phyloP scores from a whole-genome alignment of 2,329 filamentous ascomycete genomes.

The Pestalotiopsis sp. region DNA sequence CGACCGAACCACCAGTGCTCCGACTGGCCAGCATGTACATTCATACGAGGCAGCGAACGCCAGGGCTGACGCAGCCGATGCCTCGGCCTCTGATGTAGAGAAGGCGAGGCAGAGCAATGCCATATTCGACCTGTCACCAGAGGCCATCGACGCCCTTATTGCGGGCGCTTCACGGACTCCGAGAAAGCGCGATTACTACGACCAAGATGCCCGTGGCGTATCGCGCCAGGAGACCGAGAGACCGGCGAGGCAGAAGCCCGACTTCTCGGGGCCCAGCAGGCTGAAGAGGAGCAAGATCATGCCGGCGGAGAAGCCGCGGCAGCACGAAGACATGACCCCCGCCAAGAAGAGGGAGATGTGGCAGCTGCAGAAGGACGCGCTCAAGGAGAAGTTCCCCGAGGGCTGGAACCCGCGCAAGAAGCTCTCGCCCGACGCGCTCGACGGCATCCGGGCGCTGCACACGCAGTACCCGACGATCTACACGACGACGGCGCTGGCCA shows the following conservation, averaged over 20 bases:
- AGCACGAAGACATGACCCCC: constrained; percentile 11
- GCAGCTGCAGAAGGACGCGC: constrained; percentile 73
- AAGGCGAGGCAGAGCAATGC: constrained; percentile 23
- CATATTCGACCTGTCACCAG: constrained; percentile 35
- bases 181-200: neutral
- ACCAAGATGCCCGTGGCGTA: neutral
- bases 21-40: neutral
- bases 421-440: constrained; percentile 87
- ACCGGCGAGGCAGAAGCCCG: constrained; percentile 13
- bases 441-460: constrained; percentile 86
- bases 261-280: constrained; percentile 16
- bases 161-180: constrained; percentile 16
- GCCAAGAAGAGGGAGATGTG: constrained; percentile 54
- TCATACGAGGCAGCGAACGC: constrained; percentile 1
- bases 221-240: neutral
- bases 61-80: constrained; percentile 10
- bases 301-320: constrained; percentile 16
- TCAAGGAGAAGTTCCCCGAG: constrained; percentile 77
- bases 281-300: constrained; percentile 27
- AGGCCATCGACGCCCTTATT: constrained; percentile 34
- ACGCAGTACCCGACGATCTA: constrained; percentile 75
- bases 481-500: constrained; percentile 71
- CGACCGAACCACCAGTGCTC: neutral
- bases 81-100: constrained; percentile 17
- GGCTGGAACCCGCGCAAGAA: constrained; percentile 84